A percentile compares a stretch with the other conserved stretches of the same genome.
These are phyloP conservation scores for Zygoascus biomembranicola DNA, from an alignment of 805 yeast genomes.

Conservation along the genomic window DNA sequence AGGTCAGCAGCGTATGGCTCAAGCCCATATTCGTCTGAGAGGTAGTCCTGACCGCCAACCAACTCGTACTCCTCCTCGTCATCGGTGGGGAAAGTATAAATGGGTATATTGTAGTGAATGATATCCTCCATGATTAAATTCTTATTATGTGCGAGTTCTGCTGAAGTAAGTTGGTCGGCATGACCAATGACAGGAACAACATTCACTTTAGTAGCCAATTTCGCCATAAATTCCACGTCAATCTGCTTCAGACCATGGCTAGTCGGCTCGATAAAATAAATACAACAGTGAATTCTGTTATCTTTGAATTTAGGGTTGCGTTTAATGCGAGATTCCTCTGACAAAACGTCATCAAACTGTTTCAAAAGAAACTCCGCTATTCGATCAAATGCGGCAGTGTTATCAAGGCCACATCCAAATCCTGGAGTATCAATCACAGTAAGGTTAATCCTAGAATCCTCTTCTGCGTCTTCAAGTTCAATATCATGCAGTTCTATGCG, in stretches of 20 bases:
- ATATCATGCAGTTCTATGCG: constrained; percentile 32
- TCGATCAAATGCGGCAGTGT: constrained; percentile 40
- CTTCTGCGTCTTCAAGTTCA: constrained; percentile 44
- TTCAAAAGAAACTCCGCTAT: constrained; percentile 55
- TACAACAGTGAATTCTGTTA: constrained; percentile 66
- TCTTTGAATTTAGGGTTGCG: constrained; percentile 66
- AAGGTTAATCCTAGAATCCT: constrained; percentile 40
- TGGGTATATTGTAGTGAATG: constrained; percentile 47
- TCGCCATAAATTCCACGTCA: constrained; percentile 65
- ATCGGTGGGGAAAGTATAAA: constrained; percentile 68
- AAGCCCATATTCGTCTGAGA: not conserved
- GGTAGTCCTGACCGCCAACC: not conserved
- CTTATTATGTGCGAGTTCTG: constrained; percentile 52
- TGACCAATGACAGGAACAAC: constrained; percentile 76
- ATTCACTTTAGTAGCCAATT: constrained; percentile 65
- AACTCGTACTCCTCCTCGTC: constrained; percentile 30
- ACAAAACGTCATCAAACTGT: constrained; percentile 64
- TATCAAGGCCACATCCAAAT: constrained; percentile 68
- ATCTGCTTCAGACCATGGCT: constrained; percentile 52
- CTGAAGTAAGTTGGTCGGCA: constrained; percentile 66
- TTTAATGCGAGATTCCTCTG: constrained; percentile 66
- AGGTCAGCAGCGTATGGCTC: constrained; percentile 27
- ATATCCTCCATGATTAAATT: constrained; percentile 48
- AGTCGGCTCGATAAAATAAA: constrained; percentile 66
- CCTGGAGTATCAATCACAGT: constrained; percentile 68